Conservation (phyloP, 148 eudicot genomes). For the Drosera capensis region DNA sequence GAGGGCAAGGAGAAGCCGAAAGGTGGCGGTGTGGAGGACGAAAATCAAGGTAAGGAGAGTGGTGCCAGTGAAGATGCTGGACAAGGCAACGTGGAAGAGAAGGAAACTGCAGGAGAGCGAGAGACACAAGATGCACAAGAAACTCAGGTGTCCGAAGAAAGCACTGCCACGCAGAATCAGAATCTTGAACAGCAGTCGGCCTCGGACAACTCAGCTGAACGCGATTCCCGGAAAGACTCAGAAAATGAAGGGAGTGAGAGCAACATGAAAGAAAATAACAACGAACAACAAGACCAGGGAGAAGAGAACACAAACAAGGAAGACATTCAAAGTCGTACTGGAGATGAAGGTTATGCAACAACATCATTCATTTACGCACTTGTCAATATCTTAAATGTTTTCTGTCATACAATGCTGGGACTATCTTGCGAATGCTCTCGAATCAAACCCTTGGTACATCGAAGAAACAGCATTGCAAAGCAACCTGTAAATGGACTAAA, state of each 20-base stretch:
- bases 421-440: too few relatives aligned
- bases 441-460: too few relatives aligned
- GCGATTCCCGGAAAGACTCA: neutral
- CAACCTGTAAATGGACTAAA: too few relatives aligned
- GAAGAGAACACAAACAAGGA: slow-evolving; percentile 5
- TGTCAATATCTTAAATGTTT: too few relatives aligned
- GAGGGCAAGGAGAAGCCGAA: slow-evolving; percentile 5
- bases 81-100: slow-evolving; percentile 15
- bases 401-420: too few relatives aligned
- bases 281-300: slow-evolving; percentile 4
- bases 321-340: too few relatives aligned
- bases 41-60: neutral
- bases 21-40: slow-evolving; percentile 1
- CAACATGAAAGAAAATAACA: slow-evolving; percentile 4
- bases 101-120: slow-evolving; percentile 20
- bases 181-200: slow-evolving; percentile 1
- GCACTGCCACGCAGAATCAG: slow-evolving; percentile 26
- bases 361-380: too few relatives aligned
- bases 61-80: slow-evolving; percentile 15
- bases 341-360: too few relatives aligned
- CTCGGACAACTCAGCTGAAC: too few relatives aligned
- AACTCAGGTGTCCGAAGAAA: slow-evolving; percentile 31
- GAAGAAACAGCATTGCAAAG: too few relatives aligned
- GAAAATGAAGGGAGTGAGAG: neutral
- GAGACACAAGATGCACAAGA: slow-evolving; percentile 15